Evolutionary conservation across 2,329 filamentous ascomycete species (phyloP).

Genomic region (Nigrospora osmanthi): DNA sequence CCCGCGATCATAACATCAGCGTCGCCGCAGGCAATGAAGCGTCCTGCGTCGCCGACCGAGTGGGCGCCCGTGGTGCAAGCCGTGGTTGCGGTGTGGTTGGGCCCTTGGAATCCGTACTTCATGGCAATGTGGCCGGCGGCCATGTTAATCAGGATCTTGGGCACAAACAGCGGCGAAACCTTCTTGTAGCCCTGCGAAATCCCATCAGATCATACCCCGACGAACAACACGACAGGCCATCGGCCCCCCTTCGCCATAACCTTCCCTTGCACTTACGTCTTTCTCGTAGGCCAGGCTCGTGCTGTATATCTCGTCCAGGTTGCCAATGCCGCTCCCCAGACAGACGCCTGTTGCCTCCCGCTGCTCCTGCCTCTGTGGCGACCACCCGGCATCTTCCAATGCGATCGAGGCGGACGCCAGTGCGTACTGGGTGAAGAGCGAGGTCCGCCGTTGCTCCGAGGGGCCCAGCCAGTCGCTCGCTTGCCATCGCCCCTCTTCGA

Average conservation of each 20-base stretch:
- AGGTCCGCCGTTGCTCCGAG: constrained; percentile 67
- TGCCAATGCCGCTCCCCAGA: constrained; percentile 91
- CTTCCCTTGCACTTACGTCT: constrained; percentile 43
- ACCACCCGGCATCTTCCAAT: constrained; percentile 73
- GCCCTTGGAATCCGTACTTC: constrained; percentile 80
- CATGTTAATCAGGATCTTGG: constrained; percentile 87
- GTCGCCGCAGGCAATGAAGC: constrained; percentile 85
- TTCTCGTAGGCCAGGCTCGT: constrained; percentile 71
- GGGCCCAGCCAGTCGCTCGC: constrained; percentile 45
- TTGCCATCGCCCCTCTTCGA: constrained; percentile 36
- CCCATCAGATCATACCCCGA: background rate
- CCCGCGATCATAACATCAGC: constrained; percentile 96
- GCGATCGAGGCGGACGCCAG: constrained; percentile 83
- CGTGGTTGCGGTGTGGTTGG: constrained; percentile 87
- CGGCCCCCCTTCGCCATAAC: no score
- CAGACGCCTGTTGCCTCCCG: constrained; percentile 80
- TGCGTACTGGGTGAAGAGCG: constrained; percentile 87
- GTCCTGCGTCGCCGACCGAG: constrained; percentile 87
- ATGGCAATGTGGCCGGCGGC: constrained; percentile 94
- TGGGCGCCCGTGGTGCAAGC: constrained; percentile 96
- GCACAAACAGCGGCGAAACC: constrained; percentile 89
- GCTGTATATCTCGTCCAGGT: constrained; percentile 81
- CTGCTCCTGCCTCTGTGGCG: constrained; percentile 50
- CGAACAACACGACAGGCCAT: constrained; percentile 3
- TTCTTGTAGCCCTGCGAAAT: constrained; percentile 72